Evolutionary conservation across 306 rosid species (phyloP).

Genomic region (Prunus campanulata): DNA sequence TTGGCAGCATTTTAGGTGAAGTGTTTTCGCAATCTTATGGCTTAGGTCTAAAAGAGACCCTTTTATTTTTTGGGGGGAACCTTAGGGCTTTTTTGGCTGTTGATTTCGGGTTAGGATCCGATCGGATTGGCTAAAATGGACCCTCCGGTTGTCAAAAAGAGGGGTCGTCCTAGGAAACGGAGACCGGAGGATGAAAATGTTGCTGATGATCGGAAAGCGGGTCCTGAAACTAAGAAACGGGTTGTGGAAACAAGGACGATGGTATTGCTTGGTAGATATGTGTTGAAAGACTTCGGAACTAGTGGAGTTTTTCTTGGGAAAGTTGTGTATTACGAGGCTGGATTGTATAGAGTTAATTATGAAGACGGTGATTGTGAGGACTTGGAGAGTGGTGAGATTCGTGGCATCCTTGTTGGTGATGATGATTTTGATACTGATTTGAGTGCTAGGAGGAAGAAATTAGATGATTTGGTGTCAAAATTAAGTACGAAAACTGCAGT

Average conservation of each 20-base stretch:
- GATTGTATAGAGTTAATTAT: conserved; percentile 67
- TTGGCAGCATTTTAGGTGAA: conserved; percentile 17
- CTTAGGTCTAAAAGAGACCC: neutral
- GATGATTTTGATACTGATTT: conserved; percentile 37
- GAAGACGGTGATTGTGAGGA: conserved; percentile 93
- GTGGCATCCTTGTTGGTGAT: conserved; percentile 45
- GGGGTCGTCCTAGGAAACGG: conserved; percentile 94
- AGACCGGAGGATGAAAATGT: conserved; percentile 44
- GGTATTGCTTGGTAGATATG: conserved; percentile 59
- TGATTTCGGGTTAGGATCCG: conserved; percentile 17
- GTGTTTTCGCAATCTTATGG: neutral
- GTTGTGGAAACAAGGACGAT: conserved; percentile 38
- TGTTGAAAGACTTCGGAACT: conserved; percentile 60
- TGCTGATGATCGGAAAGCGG: conserved; percentile 32
- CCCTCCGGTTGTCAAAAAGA: conserved; percentile 52
- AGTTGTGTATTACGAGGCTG: conserved; percentile 58
- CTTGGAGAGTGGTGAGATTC: conserved; percentile 76
- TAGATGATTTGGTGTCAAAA: conserved; percentile 42
- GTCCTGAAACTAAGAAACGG: conserved; percentile 42
- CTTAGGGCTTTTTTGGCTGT: conserved; percentile 16
- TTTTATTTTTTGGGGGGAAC: conserved; percentile 14
- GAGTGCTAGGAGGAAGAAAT: conserved; percentile 36
- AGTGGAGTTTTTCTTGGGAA: conserved; percentile 73
- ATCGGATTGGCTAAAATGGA: conserved; percentile 50
- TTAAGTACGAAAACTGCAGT: conserved; percentile 4